Base-by-base conservation (phyloP, 192 early-diverging fungal genomes). In the Coemansia sp. region DNA sequence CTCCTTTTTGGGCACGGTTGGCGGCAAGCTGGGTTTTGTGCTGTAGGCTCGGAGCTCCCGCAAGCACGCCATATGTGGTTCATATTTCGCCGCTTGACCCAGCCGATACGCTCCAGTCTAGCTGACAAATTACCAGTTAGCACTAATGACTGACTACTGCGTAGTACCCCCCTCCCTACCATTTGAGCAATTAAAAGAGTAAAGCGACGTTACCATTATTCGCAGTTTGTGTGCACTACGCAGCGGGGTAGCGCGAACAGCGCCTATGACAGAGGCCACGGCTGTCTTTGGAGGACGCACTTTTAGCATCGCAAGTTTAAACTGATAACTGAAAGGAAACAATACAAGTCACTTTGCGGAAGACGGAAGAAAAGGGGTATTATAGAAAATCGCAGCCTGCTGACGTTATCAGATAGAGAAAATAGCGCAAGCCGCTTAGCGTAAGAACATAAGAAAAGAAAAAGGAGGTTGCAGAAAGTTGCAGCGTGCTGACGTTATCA, bases 31-130 rank as follows among this genome's bases (percentile, higher is more conserved):
- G 11, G 52, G 52, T 28, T 54, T 54, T 14, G 23, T 54, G 52
- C 52, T 54, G 56, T 37, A 37, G n/a, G 12, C 24, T 10, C 38
- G n/a, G 18, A 56, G 54, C 54, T 56, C 24, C 54, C 54, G 54
- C 56, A 57, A 55, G 28, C 53, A n/a, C 8, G 28, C 1, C 17
- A 26, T 7, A 17, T 23, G 53, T 15, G 28, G 53, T 28, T 24
- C 24, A n/a, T 26, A 55, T 28, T 17, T 55, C n/a, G 53, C 4
- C 14, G 15, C 34, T 14, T 24, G 12, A n/a, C 5, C 14, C n/a
- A 2, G 11, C 25, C 53, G n/a, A 55, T 4, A 12, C 28, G 28
- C 5, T n/a, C 9, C 28, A n/a, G 53, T 10, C 53, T 55, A 55
- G 6, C 7, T 9, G 24, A 55, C 28, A 14, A 18, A 24, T 14